Evolutionary conservation across 2,329 filamentous ascomycete species (phyloP).

Genomic region (Lizonia empirigonia): DNA sequence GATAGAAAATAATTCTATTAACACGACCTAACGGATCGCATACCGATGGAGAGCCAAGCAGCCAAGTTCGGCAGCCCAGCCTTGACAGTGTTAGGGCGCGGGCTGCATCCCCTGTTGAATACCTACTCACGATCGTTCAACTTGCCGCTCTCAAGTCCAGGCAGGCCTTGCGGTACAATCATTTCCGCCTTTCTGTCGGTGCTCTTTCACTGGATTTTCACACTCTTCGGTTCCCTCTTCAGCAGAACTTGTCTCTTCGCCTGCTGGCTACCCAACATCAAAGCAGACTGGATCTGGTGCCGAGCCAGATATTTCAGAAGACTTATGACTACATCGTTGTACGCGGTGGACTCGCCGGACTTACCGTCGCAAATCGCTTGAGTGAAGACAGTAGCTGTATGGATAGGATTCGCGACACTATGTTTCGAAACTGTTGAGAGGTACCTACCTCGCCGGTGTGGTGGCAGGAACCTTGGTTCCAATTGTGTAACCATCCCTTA

Average conservation of each 20-base stretch:
- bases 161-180: conserved; percentile 6
- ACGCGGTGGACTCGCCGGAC: conserved; percentile 39
- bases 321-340: conserved; percentile 43
- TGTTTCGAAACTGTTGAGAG: no score
- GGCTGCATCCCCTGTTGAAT: not conserved
- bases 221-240: conserved; percentile 18
- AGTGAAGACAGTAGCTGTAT: conserved; percentile 33
- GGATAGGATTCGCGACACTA: no score
- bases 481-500: no score
- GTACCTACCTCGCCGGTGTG: no score
- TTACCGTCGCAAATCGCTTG: conserved; percentile 39
- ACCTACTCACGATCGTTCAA: conserved; percentile 8
- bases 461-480: no score
- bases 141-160: not conserved
- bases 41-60: not conserved
- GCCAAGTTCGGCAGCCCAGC: conserved; percentile 1
- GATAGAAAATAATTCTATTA: conserved; percentile 1
- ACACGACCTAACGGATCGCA: not conserved
- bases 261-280: conserved; percentile 23
- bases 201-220: not conserved
- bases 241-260: conserved; percentile 21
- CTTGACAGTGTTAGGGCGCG: not conserved
- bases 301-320: conserved; percentile 22
- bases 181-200: conserved; percentile 4
- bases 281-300: conserved; percentile 6